Base-by-base conservation (phyloP, 2,329 filamentous ascomycete species). In the Fusarium beomiforme region DNA sequence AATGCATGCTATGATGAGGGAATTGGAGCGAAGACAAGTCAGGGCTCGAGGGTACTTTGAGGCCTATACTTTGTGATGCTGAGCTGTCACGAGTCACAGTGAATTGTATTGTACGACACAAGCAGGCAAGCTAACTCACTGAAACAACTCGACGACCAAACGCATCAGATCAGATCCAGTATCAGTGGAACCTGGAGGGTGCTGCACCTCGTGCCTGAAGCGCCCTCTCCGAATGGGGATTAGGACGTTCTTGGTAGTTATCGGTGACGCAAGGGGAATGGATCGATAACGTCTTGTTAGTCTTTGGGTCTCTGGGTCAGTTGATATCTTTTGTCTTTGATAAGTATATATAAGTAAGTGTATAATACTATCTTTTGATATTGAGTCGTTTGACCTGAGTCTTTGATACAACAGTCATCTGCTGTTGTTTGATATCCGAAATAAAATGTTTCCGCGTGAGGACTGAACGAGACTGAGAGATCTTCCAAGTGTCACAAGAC, bases 211-310 rank as follows among this genome's bases (percentile, higher is more conserved):
- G 59, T 71, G 54, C 64, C 59, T 69, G 42, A 41, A 56, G 43
- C 44, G 37, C 26, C 51, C 24, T 50, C 69, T 62, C 69, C 69
- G 55, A 66, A 71, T 70, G 57, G 51, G 69, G 69, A 21, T 58
- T 72, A 71, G 69, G 41, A 69, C 42, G 56, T 39, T 43, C 56
- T 56, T 50, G 53, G 51, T 55, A 21, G 26, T 55, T 46, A 64
- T 67, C 31, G 26, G 70, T 72, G 70, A 72, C 70, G 70, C 70
- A 72, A 73, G 53, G 54, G 49, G 43, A 17, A 41, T 47, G 42
- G 39, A 58, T 57, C 39, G 53, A 70, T 59, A 69, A 58, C 58
- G 49, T 39, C 57, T 47, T 63, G 47, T 54, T 59, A 61, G 55
- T 58, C n/a, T 36, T 67, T 26, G 13, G 47, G 47, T 51, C 26